Percentiles rank a stretch among this genome's conserved stretches.
These are phyloP conservation scores for Sporothrix curviconia DNA, from an alignment of 2,329 filamentous ascomycete genomes.

Conservation along the genomic window DNA sequence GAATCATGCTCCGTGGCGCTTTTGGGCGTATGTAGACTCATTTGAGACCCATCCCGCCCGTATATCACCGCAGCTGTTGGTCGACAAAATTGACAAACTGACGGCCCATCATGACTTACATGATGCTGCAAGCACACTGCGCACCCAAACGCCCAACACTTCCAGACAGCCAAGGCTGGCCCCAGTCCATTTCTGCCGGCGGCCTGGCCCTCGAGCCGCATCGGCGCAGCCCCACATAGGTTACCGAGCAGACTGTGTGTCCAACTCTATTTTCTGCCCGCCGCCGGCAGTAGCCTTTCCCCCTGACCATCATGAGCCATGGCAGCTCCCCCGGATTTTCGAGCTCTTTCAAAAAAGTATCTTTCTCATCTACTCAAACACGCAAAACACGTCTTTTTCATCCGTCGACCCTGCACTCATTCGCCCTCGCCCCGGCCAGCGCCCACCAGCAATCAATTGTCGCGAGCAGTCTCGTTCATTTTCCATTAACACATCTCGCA, in stretches of 20 bases:
- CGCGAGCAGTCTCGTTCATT: neutral
- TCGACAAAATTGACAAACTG: neutral
- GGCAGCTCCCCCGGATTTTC: constrained; percentile 5
- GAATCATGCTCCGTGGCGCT: neutral
- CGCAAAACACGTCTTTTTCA: neutral
- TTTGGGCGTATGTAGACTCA: neutral
- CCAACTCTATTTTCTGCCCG: constrained; percentile 16
- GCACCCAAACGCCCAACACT: neutral
- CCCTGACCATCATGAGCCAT: constrained; percentile 5
- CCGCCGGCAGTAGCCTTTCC: constrained; percentile 6
- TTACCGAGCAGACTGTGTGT: constrained; percentile 12
- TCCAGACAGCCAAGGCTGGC: neutral
- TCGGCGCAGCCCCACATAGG: constrained; percentile 20
- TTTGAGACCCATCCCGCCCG: neutral
- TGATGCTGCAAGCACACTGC: neutral
- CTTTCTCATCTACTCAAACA: neutral
- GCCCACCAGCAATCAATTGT: neutral
- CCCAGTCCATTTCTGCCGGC: constrained; percentile 3
- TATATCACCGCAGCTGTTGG: neutral
- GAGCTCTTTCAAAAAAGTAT: neutral
- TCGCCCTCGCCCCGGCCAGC: neutral
- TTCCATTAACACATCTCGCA: neutral
- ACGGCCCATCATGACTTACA: constrained; percentile 4
- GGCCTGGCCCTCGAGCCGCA: constrained; percentile 17
- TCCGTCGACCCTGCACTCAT: neutral